Conservation (phyloP, 768 basidiomycete species). For the Mycena metata region DNA sequence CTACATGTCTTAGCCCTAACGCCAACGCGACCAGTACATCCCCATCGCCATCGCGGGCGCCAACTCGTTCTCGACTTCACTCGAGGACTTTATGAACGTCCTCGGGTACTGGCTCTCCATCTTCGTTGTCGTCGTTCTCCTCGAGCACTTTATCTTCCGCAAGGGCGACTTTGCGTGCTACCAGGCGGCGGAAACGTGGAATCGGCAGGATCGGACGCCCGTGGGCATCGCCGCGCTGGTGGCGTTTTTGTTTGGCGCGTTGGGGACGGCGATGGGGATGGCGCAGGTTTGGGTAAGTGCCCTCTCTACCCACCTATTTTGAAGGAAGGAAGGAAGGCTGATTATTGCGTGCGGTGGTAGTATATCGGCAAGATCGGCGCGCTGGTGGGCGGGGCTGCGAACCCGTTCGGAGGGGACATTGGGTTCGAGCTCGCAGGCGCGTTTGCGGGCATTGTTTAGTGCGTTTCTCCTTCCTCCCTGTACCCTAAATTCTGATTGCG, state of each 20-base stretch:
- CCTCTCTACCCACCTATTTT: neutral
- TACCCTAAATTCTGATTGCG: neutral
- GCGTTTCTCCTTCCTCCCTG: constrained; percentile 14
- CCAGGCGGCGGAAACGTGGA: constrained; percentile 44
- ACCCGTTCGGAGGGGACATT: constrained; percentile 50
- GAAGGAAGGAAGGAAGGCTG: too few species aligned
- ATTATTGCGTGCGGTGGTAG: constrained; percentile 3
- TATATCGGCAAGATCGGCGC: constrained; percentile 46
- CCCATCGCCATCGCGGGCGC: constrained; percentile 61
- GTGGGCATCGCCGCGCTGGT: constrained; percentile 53
- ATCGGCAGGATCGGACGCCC: constrained; percentile 50
- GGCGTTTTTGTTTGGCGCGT: constrained; percentile 51
- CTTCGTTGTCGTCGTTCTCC: constrained; percentile 59
- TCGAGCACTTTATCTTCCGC: constrained; percentile 68
- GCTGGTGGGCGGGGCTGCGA: constrained; percentile 39
- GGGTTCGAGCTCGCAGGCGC: constrained; percentile 52
- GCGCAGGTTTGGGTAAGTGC: constrained; percentile 44
- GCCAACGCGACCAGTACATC: constrained; percentile 49
- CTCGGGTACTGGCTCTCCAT: constrained; percentile 70
- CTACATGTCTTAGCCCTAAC: too few species aligned
- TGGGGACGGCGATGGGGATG: constrained; percentile 56
- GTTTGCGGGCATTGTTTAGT: constrained; percentile 46
- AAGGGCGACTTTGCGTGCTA: constrained; percentile 50
- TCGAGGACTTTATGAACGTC: constrained; percentile 55
- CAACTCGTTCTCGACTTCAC: constrained; percentile 62